A percentile compares a stretch with the other conserved stretches of the same genome.
Evolutionary conservation across 139 green algal genomes (phyloP).

Genomic region (Pycnococcus provasolii): DNA sequence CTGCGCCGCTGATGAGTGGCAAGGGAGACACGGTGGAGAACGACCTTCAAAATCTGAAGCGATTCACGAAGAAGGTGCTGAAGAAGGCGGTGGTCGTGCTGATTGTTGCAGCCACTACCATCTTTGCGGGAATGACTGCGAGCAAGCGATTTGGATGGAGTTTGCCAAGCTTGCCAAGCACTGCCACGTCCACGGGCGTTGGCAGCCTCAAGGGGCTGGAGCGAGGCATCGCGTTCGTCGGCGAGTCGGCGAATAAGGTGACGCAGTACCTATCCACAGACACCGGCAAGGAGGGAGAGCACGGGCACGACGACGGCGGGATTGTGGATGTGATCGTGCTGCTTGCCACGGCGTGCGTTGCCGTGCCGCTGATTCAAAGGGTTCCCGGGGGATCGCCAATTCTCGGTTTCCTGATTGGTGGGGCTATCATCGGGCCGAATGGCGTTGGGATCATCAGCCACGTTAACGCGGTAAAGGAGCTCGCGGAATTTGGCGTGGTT

Average conservation of each 20-base stretch:
- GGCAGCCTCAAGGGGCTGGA: too few species aligned
- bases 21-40: background rate
- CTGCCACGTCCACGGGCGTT: background rate
- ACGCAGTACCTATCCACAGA: background rate
- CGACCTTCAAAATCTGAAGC: background rate
- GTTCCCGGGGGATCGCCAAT: conserved; percentile 82
- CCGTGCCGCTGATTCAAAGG: conserved; percentile 66
- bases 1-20: background rate
- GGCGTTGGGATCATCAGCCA: conserved; percentile 80
- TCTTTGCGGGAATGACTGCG: background rate
- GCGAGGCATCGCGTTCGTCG: too few species aligned
- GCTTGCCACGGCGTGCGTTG: conserved; percentile 68
- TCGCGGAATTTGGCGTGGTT: conserved; percentile 86
- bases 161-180: background rate
- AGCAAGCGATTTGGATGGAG: background rate
- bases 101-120: background rate
- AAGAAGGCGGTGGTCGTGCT: background rate
- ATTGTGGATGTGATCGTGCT: conserved; percentile 78
- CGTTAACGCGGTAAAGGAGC: conserved; percentile 67
- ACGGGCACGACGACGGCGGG: background rate
- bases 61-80: background rate
- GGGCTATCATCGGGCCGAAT: conserved; percentile 85
- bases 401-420: conserved; percentile 86
- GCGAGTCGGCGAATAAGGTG: too few species aligned
- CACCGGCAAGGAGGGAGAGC: too few species aligned